Conservation (phyloP, 2,329 filamentous ascomycete species). For the Ophiostoma triangulosporum region DNA sequence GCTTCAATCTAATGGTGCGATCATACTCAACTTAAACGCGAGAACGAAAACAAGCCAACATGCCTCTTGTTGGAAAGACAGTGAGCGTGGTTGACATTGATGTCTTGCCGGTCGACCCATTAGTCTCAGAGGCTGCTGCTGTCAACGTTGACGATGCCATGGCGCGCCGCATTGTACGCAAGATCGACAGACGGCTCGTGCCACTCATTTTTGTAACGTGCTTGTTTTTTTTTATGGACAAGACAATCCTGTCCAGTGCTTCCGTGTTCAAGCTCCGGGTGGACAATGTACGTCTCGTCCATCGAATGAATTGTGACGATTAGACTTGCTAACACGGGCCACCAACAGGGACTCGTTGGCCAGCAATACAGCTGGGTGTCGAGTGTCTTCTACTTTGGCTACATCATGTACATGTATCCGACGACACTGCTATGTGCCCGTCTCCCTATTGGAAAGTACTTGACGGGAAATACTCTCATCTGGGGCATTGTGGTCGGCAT, state of each 20-base stretch:
- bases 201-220: background rate
- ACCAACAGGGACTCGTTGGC: background rate
- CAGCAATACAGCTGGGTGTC: slow-evolving; percentile 1
- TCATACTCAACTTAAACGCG: no score
- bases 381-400: background rate
- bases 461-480: background rate
- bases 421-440: background rate
- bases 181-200: background rate
- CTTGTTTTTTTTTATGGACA: background rate
- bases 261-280: background rate
- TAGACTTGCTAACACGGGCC: background rate
- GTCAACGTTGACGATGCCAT: background rate
- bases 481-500: background rate
- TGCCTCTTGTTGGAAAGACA: background rate
- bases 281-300: background rate
- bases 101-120: background rate
- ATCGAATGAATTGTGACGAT: background rate
- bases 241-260: background rate
- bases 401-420: background rate
- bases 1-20: no score
- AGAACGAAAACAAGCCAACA: background rate
- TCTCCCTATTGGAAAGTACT: background rate
- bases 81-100: background rate
- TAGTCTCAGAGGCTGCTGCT: background rate
- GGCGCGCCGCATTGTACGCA: background rate